Percentiles rank a stretch among this genome's conserved stretches.
Evolutionary conservation across 306 rosid species (phyloP).

Genomic region (Inga oerstediana): DNA sequence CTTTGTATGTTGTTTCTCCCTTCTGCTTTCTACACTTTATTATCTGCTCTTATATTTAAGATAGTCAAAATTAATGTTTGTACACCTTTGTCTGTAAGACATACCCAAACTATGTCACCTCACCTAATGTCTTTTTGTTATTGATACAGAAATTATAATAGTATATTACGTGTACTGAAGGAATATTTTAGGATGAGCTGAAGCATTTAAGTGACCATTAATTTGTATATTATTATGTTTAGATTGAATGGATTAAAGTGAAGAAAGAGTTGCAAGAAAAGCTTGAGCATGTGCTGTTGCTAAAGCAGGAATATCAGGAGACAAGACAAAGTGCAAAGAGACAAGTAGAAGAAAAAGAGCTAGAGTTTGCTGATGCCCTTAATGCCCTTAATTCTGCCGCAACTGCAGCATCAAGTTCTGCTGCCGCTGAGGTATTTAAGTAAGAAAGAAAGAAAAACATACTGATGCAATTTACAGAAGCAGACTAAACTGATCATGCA

Average conservation of each 20-base stretch:
- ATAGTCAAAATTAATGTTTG: not conserved
- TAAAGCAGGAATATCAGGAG: not conserved
- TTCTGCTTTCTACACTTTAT: not conserved
- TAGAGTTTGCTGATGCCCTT: not conserved
- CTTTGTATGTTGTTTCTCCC: not conserved
- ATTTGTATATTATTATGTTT: not conserved
- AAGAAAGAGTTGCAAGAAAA: not conserved
- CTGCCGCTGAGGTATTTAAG: not conserved
- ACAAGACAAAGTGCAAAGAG: not conserved
- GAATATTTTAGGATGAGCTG: not conserved
- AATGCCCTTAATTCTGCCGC: not conserved
- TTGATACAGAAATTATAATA: not conserved
- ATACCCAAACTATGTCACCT: not conserved
- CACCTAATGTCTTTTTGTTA: not conserved
- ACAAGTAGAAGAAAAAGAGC: not conserved
- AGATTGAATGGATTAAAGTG: constrained; percentile 1
- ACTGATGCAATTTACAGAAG: not conserved
- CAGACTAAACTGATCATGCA: not conserved
- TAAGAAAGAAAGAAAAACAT: not conserved
- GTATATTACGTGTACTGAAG: not conserved
- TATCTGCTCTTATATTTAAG: not conserved
- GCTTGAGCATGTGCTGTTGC: not conserved
- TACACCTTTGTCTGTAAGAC: not conserved
- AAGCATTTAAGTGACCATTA: not conserved
- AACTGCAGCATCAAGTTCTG: not conserved